phyloP scores from a whole-genome alignment of 192 early-diverging fungal genomes.

The Chytriomyces hyalinus region DNA sequence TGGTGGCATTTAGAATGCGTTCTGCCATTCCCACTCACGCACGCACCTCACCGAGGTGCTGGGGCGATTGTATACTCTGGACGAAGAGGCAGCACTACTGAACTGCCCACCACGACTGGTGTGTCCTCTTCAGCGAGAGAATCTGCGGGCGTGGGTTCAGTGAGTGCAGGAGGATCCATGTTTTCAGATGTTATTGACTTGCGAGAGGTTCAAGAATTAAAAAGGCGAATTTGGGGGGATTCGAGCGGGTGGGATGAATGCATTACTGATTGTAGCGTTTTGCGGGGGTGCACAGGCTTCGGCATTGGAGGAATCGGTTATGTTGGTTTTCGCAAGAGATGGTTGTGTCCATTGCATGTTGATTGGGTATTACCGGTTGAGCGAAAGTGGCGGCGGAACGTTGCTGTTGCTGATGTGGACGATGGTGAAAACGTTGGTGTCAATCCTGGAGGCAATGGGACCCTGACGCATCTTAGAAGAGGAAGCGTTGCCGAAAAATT shows the following conservation, averaged over 20 bases:
- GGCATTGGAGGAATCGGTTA: background rate
- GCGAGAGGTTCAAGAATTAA: constrained; percentile 12
- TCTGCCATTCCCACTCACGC: constrained; percentile 44
- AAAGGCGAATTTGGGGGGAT: constrained; percentile 21
- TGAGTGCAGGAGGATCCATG: constrained; percentile 5
- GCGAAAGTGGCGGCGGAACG: background rate
- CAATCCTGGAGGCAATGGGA: background rate
- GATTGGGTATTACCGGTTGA: constrained; percentile 47
- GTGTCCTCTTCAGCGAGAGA: background rate
- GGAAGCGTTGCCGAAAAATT: too few species aligned
- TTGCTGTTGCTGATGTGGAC: constrained; percentile 3
- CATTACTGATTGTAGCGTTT: background rate
- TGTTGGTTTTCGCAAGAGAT: constrained; percentile 45
- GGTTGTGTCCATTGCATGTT: constrained; percentile 65
- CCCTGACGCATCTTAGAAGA: too few species aligned
- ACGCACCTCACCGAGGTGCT: constrained; percentile 35
- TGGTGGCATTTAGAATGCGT: constrained; percentile 65
- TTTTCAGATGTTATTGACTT: background rate
- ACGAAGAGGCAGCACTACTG: constrained; percentile 25
- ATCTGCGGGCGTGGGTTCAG: constrained; percentile 17
- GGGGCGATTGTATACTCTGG: too few species aligned
- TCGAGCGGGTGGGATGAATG: constrained; percentile 14
- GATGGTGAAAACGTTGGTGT: background rate
- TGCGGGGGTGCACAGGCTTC: background rate
- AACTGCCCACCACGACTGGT: background rate